Evolutionary conservation across 2,329 filamentous ascomycete genomes (phyloP), one percentile per base, ranked within the genome.

Genomic region (Trichoderma endophyticum): DNA sequence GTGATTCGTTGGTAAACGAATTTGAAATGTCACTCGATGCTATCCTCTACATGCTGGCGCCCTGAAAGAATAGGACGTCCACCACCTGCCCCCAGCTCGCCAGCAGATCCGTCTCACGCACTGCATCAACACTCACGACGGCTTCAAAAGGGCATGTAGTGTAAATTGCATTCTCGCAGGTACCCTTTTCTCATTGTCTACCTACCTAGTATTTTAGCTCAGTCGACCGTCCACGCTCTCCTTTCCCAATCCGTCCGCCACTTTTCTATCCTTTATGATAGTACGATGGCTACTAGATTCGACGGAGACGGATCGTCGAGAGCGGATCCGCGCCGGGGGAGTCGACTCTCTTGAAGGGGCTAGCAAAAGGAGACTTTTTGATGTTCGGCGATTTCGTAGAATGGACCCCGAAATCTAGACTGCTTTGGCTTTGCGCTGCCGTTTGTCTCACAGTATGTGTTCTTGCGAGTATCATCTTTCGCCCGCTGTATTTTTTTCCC

Each of bases 351-450:
- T 28, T 21, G 66, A 39, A 28, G n/a, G 51, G 56, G 18, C 56
- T 51, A 51, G 56, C 65, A 60, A 59, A 34, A 48, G 54, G 39
- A 60, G 65, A 24, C 65, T 61, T 28, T 34, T 8, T 21, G 21
- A 8, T 60, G 57, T 61, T 69, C 66, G 66, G 66, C 66, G 66
- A 69, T 28, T 61, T 28, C 24, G 21, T n/a, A 4, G 26, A 68
- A 61, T 69, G 66, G 57, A 69, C 56, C 66, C 66, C 66, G 66
- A 69, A 48, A 68, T 68, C 65, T 59, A 67, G 12, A 11, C 54
- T 60, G 26, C 56, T 39, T 68, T 68, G 51, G 32, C 32, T 21
- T 28, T 32, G 62, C 15, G 24, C 9, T 63, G 36, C 36, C 14
- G 59, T 24, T 9, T 32, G 34, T 43, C 39, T 43, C 39, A 43